Conservation (phyloP, 352 stramenopile genomes). For the Globisporangium lucens region DNA sequence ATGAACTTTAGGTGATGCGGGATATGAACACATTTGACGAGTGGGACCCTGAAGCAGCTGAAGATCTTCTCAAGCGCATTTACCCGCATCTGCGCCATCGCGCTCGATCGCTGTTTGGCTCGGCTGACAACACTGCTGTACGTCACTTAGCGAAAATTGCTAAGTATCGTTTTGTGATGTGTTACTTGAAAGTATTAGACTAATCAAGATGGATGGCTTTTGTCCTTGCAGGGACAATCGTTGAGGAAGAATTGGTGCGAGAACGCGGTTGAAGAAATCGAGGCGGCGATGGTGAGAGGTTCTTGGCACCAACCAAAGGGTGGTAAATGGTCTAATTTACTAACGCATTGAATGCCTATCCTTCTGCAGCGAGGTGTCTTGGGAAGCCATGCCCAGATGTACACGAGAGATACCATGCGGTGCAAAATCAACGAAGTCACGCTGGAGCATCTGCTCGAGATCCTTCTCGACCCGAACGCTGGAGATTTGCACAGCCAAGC, state of each 20-base stretch:
- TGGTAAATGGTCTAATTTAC: background rate
- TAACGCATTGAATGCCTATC: background rate
- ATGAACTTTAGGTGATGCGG: conserved; percentile 11
- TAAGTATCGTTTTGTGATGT: background rate
- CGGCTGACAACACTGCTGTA: background rate
- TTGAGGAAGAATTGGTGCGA: conserved; percentile 13
- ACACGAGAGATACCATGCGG: background rate
- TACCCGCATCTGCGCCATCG: conserved; percentile 17
- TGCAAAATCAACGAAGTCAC: conserved; percentile 3
- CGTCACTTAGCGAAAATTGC: background rate
- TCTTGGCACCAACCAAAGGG: background rate
- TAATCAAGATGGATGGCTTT: background rate
- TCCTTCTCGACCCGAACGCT: conserved; percentile 2
- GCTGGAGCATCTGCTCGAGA: conserved; percentile 12
- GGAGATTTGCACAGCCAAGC: background rate
- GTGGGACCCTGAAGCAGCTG: conserved; percentile 13
- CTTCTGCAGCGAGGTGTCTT: background rate
- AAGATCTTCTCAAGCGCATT: conserved; percentile 17
- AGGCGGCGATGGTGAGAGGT: conserved; percentile 9
- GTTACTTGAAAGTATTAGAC: background rate
- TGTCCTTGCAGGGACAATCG: conserved; percentile 1
- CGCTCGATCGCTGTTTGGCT: conserved; percentile 7
- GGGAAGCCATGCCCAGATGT: background rate
- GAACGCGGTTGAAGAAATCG: conserved; percentile 13
- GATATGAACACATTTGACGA: conserved; percentile 21